These are phyloP conservation scores for Gonium pectorale DNA, from an alignment of 139 green algal species.

Conservation along the genomic window DNA sequence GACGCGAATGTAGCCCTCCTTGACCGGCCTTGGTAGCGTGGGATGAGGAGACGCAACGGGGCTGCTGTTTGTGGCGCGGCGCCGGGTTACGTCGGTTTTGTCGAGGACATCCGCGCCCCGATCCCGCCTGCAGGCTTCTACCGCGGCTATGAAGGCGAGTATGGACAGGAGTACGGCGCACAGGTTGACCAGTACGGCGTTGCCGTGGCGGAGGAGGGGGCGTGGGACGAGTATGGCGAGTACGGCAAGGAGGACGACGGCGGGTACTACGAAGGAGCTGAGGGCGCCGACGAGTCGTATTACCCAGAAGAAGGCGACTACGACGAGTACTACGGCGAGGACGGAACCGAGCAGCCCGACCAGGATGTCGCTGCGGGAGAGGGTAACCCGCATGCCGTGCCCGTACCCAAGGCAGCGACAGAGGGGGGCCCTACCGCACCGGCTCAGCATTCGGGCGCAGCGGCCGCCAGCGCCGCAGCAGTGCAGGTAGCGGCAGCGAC, in stretches of 20 bases:
- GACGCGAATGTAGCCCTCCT: not conserved
- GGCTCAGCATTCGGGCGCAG: too few species aligned
- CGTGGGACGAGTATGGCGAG: not conserved
- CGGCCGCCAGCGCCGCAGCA: too few species aligned
- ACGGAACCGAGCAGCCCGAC: too few species aligned
- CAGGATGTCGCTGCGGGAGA: too few species aligned
- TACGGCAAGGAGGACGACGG: not conserved
- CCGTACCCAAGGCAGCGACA: too few species aligned
- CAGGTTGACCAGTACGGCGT: not conserved
- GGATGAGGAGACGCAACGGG: too few species aligned
- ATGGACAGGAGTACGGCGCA: not conserved
- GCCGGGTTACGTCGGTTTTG: too few species aligned
- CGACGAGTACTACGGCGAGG: not conserved
- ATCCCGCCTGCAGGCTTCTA: conserved; percentile 18
- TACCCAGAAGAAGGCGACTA: not conserved
- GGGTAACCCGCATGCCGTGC: too few species aligned
- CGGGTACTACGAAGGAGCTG: not conserved
- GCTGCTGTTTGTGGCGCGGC: too few species aligned
- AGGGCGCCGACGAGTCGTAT: not conserved
- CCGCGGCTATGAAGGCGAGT: conserved; percentile 11
- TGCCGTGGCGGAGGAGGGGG: not conserved
- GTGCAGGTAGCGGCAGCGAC: too few species aligned
- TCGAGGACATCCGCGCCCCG: too few species aligned
- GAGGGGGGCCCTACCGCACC: too few species aligned
- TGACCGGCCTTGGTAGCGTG: not conserved